Percentiles rank a stretch among this genome's conserved stretches.
Conservation (phyloP, 371 early-diverging fungal species). For the Syncephalastrum racemosum region DNA sequence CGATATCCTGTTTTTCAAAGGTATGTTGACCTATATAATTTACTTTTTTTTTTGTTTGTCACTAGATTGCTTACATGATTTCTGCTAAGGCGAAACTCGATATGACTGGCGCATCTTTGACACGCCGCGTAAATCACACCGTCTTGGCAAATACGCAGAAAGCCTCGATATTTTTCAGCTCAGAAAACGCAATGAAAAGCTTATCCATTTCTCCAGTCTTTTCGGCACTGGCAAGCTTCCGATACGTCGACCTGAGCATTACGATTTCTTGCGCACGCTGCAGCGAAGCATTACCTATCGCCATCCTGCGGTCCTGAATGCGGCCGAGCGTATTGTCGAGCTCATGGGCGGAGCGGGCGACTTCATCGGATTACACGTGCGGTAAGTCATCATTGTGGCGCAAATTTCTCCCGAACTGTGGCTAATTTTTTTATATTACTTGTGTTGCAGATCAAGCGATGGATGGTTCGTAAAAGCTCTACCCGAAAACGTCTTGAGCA, state of each 20-base stretch:
- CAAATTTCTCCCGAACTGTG: too few relatives aligned
- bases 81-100: slow-evolving; percentile 29
- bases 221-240: slow-evolving; percentile 53
- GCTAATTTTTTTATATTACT: neutral
- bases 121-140: slow-evolving; percentile 34
- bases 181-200: slow-evolving; percentile 24
- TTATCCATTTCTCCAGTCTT: slow-evolving; percentile 49
- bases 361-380: slow-evolving; percentile 56
- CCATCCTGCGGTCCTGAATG: slow-evolving; percentile 44
- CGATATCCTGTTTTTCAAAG: slow-evolving; percentile 47
- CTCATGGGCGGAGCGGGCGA: slow-evolving; percentile 52
- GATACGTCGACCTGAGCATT: slow-evolving; percentile 38
- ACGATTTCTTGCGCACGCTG: slow-evolving; percentile 34
- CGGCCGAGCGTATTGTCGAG: slow-evolving; percentile 45
- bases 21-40: slow-evolving; percentile 13
- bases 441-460: slow-evolving; percentile 46
- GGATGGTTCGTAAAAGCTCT: slow-evolving; percentile 51
- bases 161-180: slow-evolving; percentile 38
- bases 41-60: neutral
- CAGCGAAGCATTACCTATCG: slow-evolving; percentile 42
- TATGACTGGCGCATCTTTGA: slow-evolving; percentile 54
- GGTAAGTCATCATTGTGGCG: slow-evolving; percentile 19
- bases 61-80: neutral
- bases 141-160: slow-evolving; percentile 43
- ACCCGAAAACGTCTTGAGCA: slow-evolving; percentile 37